These are phyloP conservation scores for Lodderomyces metapsilosis DNA, from an alignment of 1,139 yeast genomes.

Conservation along the genomic window DNA sequence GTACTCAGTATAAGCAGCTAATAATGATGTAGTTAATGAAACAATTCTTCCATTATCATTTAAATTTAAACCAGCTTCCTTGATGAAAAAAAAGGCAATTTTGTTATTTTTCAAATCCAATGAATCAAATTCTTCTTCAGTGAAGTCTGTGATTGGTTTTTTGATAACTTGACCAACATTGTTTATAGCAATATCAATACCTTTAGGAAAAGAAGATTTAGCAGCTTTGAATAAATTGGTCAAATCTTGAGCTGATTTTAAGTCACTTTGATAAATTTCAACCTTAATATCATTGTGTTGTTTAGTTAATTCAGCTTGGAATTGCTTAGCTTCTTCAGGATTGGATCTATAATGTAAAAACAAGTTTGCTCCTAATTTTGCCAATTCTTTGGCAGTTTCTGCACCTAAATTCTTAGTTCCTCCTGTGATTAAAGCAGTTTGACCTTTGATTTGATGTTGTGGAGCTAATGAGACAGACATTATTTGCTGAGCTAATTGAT, in stretches of 20 bases:
- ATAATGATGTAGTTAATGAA: slow-evolving; percentile 58
- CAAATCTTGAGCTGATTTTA: slow-evolving; percentile 43
- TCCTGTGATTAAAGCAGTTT: slow-evolving; percentile 59
- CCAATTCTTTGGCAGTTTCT: slow-evolving; percentile 55
- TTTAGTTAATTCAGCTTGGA: slow-evolving; percentile 36
- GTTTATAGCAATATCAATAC: slow-evolving; percentile 61
- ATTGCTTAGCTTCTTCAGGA: slow-evolving; percentile 38
- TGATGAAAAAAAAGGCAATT: slow-evolving; percentile 59
- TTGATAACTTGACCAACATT: slow-evolving; percentile 67
- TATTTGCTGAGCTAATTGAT: background rate
- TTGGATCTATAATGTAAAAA: slow-evolving; percentile 56
- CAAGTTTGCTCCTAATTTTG: slow-evolving; percentile 53
- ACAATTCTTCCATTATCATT: slow-evolving; percentile 55
- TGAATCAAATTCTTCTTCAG: slow-evolving; percentile 53
- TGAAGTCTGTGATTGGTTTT: slow-evolving; percentile 51
- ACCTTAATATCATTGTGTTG: slow-evolving; percentile 39
- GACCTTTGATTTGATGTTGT: slow-evolving; percentile 30
- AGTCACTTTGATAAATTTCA: slow-evolving; percentile 43
- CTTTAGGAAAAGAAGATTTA: slow-evolving; percentile 41
- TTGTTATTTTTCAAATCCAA: slow-evolving; percentile 57
- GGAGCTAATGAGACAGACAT: slow-evolving; percentile 7
- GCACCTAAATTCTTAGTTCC: slow-evolving; percentile 68
- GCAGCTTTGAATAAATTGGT: slow-evolving; percentile 47
- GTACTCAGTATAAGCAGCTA: slow-evolving; percentile 63
- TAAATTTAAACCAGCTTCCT: slow-evolving; percentile 53